Base-by-base conservation (phyloP, 2,329 filamentous ascomycete genomes). In the Cladosporium sp. region DNA sequence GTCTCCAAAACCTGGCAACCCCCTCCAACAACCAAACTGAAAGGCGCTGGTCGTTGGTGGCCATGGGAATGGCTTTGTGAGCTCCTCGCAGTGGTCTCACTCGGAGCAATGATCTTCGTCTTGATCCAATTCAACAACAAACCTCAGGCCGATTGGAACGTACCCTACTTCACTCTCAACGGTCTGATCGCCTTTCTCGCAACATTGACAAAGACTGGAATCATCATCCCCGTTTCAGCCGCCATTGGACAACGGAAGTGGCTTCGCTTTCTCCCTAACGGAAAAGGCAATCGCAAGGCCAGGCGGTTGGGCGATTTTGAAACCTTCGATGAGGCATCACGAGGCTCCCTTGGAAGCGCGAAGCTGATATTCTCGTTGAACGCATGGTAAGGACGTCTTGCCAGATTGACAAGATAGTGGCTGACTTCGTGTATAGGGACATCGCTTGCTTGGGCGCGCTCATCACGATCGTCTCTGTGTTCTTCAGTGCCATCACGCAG, bases 191-290 rank as follows among this genome's bases (percentile, higher is more conserved):
- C 53, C 13, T 39, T 54, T 5, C 42, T 54, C 7, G 43, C 53
- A 2, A 54, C 53, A 5, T 17, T 49, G 18, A 42, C 37, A 4
- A 47, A 50, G 11, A 50, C 45, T 7, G 50, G 43, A 11, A 32
- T 54, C 5, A 32, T 54, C 4, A 45, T 54, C 3, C 53, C 53
- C 2, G 41, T 54, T 7, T 45, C 53, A 9, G 43, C 43, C 12
- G 53, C 49, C n/a, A 54, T 54, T 20, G 45, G 53, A 19, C 53
- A 52, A 22, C 24, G 44, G 22, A 54, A 52, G 34, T 54, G 53
- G 53, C 43, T 52, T 41, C 43, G 53, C 20, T 54, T 49, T 27
- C 24, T 42, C 17, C 39, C 38, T 9, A 48, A 45, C 17, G 39
- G 36, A 15, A 36, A 39, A 18, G 20, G 20, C 9, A 15, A 18